Evolutionary conservation across 192 early-diverging fungal species (phyloP).

Genomic region (Coemansia sp.): DNA sequence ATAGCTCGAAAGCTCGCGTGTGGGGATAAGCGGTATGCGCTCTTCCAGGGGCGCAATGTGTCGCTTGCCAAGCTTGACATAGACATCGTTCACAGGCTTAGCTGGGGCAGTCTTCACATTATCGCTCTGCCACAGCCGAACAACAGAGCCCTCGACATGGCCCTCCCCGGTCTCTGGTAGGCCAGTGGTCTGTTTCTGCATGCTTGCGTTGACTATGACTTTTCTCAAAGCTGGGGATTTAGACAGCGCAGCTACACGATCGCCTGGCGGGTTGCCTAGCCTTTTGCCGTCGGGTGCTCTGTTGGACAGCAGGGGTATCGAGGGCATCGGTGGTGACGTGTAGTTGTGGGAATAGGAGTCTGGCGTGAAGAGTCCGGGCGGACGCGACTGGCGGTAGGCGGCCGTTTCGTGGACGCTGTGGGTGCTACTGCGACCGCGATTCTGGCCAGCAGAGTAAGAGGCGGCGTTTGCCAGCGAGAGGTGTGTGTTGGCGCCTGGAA

Average conservation of each 20-base stretch:
- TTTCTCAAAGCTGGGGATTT: conserved; percentile 2
- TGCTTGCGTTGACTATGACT: background rate
- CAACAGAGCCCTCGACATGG: conserved; percentile 23
- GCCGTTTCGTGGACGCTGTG: conserved; percentile 34
- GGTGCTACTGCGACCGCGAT: conserved; percentile 37
- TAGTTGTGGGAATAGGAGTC: background rate
- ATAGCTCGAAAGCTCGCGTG: conserved; percentile 26
- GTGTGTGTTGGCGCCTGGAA: conserved; percentile 26
- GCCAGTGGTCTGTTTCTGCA: background rate
- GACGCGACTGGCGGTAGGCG: conserved; percentile 18
- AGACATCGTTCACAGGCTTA: conserved; percentile 33
- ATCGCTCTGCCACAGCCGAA: conserved; percentile 21
- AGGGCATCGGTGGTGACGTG: background rate
- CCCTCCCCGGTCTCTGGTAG: background rate
- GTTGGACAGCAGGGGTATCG: background rate
- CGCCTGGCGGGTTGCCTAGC: background rate
- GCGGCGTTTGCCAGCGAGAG: conserved; percentile 13
- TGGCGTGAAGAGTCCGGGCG: conserved; percentile 19
- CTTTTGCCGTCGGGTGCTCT: background rate
- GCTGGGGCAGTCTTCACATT: conserved; percentile 11
- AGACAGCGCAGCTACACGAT: background rate
- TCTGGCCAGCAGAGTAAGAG: background rate
- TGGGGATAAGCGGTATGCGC: conserved; percentile 35
- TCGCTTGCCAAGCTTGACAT: conserved; percentile 32
- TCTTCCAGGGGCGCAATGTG: conserved; percentile 38